Evolutionary conservation across 371 early-diverging fungal genomes (phyloP).

Genomic region (Amoeboaphelidium occidentale): DNA sequence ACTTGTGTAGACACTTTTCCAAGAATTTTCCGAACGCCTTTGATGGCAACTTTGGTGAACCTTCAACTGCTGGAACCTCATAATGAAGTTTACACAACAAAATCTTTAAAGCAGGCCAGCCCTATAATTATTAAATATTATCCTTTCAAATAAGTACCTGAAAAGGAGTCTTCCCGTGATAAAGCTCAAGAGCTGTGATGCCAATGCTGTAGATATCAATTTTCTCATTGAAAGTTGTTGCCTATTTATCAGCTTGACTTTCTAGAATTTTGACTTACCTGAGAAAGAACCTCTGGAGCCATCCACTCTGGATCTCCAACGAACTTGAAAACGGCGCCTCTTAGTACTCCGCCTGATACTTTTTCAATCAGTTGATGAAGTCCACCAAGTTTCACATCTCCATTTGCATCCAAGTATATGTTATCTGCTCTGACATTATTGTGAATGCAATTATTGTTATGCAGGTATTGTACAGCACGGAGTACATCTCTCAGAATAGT

Average conservation of each 20-base stretch:
- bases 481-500: conserved; percentile 21
- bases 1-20: conserved; percentile 13
- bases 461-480: conserved; percentile 20
- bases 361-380: conserved; percentile 14
- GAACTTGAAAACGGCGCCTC: conserved; percentile 14
- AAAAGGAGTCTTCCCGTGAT: conserved; percentile 21
- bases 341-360: conserved; percentile 11
- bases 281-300: conserved; percentile 27
- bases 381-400: conserved; percentile 20
- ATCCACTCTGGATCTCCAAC: conserved; percentile 27
- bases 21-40: conserved; percentile 14
- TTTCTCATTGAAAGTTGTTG: conserved; percentile 9
- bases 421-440: conserved; percentile 26
- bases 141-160: too few relatives aligned
- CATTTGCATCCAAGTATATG: conserved; percentile 16
- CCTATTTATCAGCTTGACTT: neutral
- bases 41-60: neutral
- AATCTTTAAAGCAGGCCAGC: conserved; percentile 27
- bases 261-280: conserved; percentile 8
- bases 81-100: conserved; percentile 20
- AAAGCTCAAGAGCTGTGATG: conserved; percentile 24
- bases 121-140: too few relatives aligned
- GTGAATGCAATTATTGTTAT: conserved; percentile 23
- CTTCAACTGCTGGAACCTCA: conserved; percentile 11
- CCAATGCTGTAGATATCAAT: conserved; percentile 27